Percentiles rank a stretch among this genome's conserved stretches.
phyloP scores from a whole-genome alignment of 495 filamentous ascomycete species.

The Aspergillus mulundensis region DNA sequence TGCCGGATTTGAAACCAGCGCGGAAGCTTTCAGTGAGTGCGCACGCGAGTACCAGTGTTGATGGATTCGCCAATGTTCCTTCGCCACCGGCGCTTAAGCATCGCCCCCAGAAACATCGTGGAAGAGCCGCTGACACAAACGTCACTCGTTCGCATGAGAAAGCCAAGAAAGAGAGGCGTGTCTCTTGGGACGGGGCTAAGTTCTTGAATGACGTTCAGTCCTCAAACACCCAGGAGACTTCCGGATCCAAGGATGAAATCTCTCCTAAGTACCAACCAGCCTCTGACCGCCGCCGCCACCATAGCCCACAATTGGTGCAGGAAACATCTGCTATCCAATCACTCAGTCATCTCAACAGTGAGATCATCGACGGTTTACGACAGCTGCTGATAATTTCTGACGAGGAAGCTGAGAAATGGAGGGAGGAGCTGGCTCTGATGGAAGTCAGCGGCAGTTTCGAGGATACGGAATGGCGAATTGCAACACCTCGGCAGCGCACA shows the following conservation, averaged over 20 bases:
- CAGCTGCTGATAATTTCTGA: conserved; percentile 33
- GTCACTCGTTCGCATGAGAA: conserved; percentile 17
- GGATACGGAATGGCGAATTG: conserved; percentile 36
- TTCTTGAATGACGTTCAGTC: conserved; percentile 27
- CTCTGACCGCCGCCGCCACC: conserved; percentile 20
- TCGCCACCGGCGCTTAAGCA: conserved; percentile 44
- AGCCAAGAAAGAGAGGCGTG: conserved; percentile 35
- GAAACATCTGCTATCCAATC: conserved; percentile 31
- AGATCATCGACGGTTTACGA: conserved; percentile 37
- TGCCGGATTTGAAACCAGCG: conserved; percentile 27
- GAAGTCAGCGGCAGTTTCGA: conserved; percentile 38
- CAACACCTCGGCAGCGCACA: conserved; percentile 35
- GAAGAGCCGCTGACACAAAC: conserved; percentile 27
- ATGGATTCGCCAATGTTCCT: conserved; percentile 30
- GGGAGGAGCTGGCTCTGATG: conserved; percentile 37
- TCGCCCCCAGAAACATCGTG: conserved; percentile 41
- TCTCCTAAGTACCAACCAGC: conserved; percentile 18
- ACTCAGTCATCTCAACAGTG: conserved; percentile 38
- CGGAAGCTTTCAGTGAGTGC: conserved; percentile 30
- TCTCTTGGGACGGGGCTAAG: conserved; percentile 46
- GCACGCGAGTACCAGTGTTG: conserved; percentile 15
- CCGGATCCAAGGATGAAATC: conserved; percentile 3
- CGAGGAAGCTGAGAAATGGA: conserved; percentile 39
- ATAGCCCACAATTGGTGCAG: conserved; percentile 6
- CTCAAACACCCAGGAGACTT: conserved; percentile 11